phyloP scores from a whole-genome alignment of 768 basidiomycete species.

The Rhodocollybia butyracea region DNA sequence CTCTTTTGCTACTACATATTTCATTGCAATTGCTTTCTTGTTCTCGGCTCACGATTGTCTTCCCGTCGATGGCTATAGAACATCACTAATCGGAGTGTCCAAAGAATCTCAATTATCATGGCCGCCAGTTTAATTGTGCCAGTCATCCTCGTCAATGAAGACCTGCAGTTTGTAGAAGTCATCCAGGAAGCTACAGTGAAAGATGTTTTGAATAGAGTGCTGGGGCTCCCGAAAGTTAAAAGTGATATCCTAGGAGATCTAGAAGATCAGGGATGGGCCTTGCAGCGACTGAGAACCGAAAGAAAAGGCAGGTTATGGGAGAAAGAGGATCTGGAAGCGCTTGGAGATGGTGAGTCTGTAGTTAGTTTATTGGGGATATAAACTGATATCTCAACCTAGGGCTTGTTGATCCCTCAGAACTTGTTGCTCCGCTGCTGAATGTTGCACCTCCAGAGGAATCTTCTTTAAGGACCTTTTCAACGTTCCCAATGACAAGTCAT shows the following conservation, averaged over 20 bases:
- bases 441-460: constrained; percentile 29
- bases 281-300: constrained; percentile 63
- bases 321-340: constrained; percentile 60
- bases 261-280: constrained; percentile 59
- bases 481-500: constrained; percentile 67
- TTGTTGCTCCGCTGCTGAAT: constrained; percentile 52
- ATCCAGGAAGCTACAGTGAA: constrained; percentile 48
- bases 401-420: constrained; percentile 39
- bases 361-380: background rate
- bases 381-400: constrained; percentile 32
- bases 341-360: constrained; percentile 58
- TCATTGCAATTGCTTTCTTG: no score
- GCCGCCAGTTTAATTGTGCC: constrained; percentile 35
- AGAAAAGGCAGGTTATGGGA: constrained; percentile 63
- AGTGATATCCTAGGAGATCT: constrained; percentile 55
- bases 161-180: constrained; percentile 59
- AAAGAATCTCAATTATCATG: background rate
- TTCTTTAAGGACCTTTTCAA: constrained; percentile 57
- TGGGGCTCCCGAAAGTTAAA: constrained; percentile 42
- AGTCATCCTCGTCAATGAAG: constrained; percentile 52
- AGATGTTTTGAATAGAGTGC: constrained; percentile 56
- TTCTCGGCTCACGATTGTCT: no score
- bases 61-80: no score
- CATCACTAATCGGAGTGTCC: no score
- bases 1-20: no score